Percentiles rank a stretch among this genome's conserved stretches.
phyloP scores from a whole-genome alignment of 2,329 filamentous ascomycete species.

The Colletotrichum tamarilloi region DNA sequence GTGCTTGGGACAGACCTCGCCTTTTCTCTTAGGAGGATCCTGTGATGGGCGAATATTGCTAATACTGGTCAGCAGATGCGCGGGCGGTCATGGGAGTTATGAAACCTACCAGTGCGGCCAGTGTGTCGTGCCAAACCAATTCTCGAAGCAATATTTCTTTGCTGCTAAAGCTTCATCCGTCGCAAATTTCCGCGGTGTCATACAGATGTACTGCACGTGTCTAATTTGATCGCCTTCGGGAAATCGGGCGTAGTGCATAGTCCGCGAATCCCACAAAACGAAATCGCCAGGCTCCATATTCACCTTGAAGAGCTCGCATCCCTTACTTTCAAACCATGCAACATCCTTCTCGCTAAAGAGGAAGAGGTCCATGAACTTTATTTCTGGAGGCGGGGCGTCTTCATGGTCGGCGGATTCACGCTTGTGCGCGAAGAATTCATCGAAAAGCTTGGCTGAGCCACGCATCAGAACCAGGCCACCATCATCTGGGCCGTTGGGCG shows the following conservation, averaged over 20 bases:
- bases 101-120: slow-evolving; percentile 42
- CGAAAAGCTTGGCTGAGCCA: slow-evolving; percentile 52
- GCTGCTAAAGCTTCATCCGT: slow-evolving; percentile 40
- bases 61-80: background rate
- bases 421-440: slow-evolving; percentile 56
- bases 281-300: slow-evolving; percentile 38
- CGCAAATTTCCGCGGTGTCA: slow-evolving; percentile 49
- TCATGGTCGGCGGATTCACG: slow-evolving; percentile 41
- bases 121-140: slow-evolving; percentile 42
- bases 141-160: slow-evolving; percentile 40
- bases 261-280: slow-evolving; percentile 49
- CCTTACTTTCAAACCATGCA: slow-evolving; percentile 37
- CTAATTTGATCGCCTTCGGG: slow-evolving; percentile 49
- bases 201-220: slow-evolving; percentile 50
- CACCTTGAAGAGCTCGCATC: slow-evolving; percentile 36
- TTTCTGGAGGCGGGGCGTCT: slow-evolving; percentile 45
- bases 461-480: slow-evolving; percentile 58
- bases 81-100: no score
- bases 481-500: slow-evolving; percentile 56
- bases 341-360: slow-evolving; percentile 53
- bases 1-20: slow-evolving; percentile 48
- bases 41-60: slow-evolving; percentile 49
- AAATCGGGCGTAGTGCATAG: slow-evolving; percentile 40
- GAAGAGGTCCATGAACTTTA: slow-evolving; percentile 52
- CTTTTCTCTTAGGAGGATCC: slow-evolving; percentile 49